phyloP scores from a whole-genome alignment of 2,329 filamentous ascomycete genomes.

The Hirsutella thompsonii region DNA sequence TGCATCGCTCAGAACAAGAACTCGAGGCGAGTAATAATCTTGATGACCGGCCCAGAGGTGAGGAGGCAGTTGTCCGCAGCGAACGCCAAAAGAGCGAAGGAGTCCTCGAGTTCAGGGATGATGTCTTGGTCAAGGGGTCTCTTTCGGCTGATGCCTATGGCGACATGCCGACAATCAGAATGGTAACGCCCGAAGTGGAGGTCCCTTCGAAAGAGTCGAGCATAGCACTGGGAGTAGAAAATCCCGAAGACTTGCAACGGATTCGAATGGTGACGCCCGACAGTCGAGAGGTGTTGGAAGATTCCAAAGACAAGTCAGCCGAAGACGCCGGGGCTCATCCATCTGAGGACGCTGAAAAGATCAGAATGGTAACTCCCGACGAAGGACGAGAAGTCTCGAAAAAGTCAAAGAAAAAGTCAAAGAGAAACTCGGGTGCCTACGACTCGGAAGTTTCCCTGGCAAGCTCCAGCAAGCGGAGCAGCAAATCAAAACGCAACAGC shows the following conservation, averaged over 20 bases:
- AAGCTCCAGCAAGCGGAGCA: slow-evolving; percentile 24
- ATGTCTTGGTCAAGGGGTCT: slow-evolving; percentile 11
- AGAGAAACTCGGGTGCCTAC: slow-evolving; percentile 16
- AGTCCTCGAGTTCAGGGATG: slow-evolving; percentile 16
- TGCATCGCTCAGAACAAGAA: slow-evolving; percentile 5
- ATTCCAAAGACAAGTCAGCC: too few relatives aligned
- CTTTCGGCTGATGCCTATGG: slow-evolving; percentile 17
- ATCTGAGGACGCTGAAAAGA: slow-evolving; percentile 13
- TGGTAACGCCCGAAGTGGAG: background rate
- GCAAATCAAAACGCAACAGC: slow-evolving; percentile 24
- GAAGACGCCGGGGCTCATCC: slow-evolving; percentile 9
- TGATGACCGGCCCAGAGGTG: slow-evolving; percentile 10
- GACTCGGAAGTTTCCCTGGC: slow-evolving; percentile 23
- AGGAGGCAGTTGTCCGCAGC: slow-evolving; percentile 13
- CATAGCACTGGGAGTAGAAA: too few relatives aligned
- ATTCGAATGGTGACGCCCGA: too few relatives aligned
- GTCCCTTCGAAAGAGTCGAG: too few relatives aligned
- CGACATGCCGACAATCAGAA: slow-evolving; percentile 9
- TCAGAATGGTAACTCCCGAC: slow-evolving; percentile 7
- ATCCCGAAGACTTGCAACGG: too few relatives aligned
- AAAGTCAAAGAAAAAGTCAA: slow-evolving; percentile 22
- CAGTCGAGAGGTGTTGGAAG: too few relatives aligned
- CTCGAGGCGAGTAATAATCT: slow-evolving; percentile 3
- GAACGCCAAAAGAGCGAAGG: slow-evolving; percentile 16
- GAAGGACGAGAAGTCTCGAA: slow-evolving; percentile 23